These are phyloP conservation scores for Chytriomyces sp. DNA, from an alignment of 192 early-diverging fungal species.

Conservation along the genomic window DNA sequence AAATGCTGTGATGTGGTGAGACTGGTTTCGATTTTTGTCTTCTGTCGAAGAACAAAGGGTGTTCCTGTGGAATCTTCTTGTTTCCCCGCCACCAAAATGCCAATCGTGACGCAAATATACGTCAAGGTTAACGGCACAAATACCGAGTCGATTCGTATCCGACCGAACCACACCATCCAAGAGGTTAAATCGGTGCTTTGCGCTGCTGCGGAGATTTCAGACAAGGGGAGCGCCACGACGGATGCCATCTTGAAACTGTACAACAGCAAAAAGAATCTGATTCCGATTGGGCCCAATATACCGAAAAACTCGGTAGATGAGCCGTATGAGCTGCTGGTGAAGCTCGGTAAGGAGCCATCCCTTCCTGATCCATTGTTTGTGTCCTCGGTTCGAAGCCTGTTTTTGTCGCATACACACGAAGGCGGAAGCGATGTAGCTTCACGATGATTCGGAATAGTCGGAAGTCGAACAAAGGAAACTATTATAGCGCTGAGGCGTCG, in stretches of 20 bases:
- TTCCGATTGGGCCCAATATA: conserved; percentile 40
- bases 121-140: conserved; percentile 26
- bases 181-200: conserved; percentile 26
- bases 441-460: background rate
- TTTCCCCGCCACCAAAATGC: conserved; percentile 12
- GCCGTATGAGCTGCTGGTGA: conserved; percentile 16
- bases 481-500: no score
- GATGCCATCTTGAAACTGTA: conserved; percentile 32
- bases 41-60: no score
- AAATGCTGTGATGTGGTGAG: no score
- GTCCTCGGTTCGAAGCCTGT: background rate
- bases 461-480: no score
- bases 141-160: conserved; percentile 23
- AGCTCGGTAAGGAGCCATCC: conserved; percentile 5
- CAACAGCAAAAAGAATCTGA: conserved; percentile 3
- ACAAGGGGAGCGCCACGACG: background rate
- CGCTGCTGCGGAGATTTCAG: conserved; percentile 26
- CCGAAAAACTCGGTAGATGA: conserved; percentile 21
- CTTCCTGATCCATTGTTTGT: conserved; percentile 6
- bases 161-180: conserved; percentile 25
- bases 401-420: background rate
- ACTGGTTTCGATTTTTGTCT: no score
- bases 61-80: no score
- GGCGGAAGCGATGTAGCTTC: background rate
- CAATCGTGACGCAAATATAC: conserved; percentile 29